Conservation (phyloP, 176 grass and related monocot genomes). For the Alloteropsis semialata region DNA sequence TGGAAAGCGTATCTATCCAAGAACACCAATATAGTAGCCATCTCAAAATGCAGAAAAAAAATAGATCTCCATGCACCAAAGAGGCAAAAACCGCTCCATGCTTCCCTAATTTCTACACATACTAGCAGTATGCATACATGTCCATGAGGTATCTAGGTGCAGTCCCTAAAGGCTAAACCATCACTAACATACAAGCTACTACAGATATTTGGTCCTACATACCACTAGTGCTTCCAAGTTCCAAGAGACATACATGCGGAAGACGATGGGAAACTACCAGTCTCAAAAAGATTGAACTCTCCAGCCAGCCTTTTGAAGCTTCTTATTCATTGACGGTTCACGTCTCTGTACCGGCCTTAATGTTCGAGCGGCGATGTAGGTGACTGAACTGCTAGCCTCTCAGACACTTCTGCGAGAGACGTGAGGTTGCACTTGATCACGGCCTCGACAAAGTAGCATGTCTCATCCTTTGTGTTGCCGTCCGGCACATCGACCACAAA, state of each 20-base stretch:
- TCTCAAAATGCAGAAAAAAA: constrained; percentile 25
- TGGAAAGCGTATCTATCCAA: constrained; percentile 12
- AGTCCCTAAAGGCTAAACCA: constrained; percentile 40
- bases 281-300: constrained; percentile 40
- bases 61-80: constrained; percentile 33
- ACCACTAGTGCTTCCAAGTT: constrained; percentile 49
- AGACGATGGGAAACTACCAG: constrained; percentile 23
- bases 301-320: constrained; percentile 37
- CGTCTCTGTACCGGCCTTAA: constrained; percentile 1
- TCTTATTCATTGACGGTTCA: constrained; percentile 30
- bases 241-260: constrained; percentile 6
- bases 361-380: constrained; percentile 40
- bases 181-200: constrained; percentile 32
- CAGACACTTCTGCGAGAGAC: constrained; percentile 58
- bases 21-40: constrained; percentile 32
- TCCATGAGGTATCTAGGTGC: constrained; percentile 29
- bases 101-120: constrained; percentile 26
- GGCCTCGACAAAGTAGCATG: constrained; percentile 76
- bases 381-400: constrained; percentile 47
- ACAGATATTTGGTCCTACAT: constrained; percentile 34
- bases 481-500: constrained; percentile 76
- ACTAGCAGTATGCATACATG: constrained; percentile 39
- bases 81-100: constrained; percentile 39
- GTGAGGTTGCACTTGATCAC: constrained; percentile 85
- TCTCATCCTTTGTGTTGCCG: constrained; percentile 75